phyloP scores from a whole-genome alignment of 768 basidiomycete species.

The Chalciporus chontae region DNA sequence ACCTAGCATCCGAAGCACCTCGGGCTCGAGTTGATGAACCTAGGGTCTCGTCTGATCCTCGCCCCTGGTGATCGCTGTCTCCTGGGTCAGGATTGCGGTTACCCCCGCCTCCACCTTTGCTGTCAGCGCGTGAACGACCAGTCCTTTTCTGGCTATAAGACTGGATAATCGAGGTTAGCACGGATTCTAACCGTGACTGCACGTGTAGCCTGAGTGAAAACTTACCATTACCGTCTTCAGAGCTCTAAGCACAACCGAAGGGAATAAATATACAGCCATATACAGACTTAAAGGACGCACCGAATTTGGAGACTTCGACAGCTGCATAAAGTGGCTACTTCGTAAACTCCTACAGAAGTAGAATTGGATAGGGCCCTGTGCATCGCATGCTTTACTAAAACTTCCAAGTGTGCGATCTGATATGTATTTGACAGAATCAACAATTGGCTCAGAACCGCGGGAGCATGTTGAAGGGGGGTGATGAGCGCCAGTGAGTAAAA shows the following conservation, averaged over 20 bases:
- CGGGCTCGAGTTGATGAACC: constrained; percentile 42
- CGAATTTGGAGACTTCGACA: constrained; percentile 88
- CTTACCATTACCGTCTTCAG: constrained; percentile 82
- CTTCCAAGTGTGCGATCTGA: constrained; percentile 67
- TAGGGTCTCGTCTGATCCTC: constrained; percentile 31
- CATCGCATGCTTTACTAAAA: constrained; percentile 90
- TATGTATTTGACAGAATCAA: constrained; percentile 84
- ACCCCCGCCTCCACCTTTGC: constrained; percentile 44
- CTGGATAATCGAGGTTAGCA: constrained; percentile 35
- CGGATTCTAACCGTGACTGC: constrained; percentile 11
- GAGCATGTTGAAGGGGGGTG: constrained; percentile 88
- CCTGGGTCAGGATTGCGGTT: constrained; percentile 34
- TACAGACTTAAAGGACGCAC: constrained; percentile 40
- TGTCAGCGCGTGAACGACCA: constrained; percentile 46
- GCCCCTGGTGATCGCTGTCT: constrained; percentile 35
- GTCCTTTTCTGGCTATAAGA: constrained; percentile 75
- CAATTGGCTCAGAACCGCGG: constrained; percentile 84
- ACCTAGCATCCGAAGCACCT: constrained; percentile 69
- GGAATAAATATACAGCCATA: constrained; percentile 8
- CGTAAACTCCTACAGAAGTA: constrained; percentile 89
- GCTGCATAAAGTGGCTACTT: constrained; percentile 89
- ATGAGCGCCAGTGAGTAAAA: constrained; percentile 84
- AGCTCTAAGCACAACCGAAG: constrained; percentile 42
- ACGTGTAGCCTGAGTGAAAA: neutral
- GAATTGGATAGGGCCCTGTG: constrained; percentile 81